A percentile compares a stretch with the other conserved stretches of the same genome.
Evolutionary conservation across 305 asterid genomes (phyloP).

Genomic region (Lippia alba): DNA sequence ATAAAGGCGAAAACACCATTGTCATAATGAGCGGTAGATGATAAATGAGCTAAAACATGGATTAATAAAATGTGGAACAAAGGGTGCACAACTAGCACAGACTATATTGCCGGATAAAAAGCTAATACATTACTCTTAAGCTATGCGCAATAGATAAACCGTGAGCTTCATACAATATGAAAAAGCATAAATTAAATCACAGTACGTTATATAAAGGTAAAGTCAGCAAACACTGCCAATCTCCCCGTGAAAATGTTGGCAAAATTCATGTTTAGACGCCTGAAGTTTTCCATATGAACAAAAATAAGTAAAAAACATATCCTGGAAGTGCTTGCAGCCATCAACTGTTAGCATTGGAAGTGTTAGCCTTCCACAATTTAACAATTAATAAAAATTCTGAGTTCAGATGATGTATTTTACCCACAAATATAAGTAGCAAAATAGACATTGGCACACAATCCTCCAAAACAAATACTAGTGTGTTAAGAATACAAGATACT

Average conservation of each 20-base stretch:
- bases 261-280: no score
- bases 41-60: background rate
- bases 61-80: no score
- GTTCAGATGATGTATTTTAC: no score
- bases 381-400: no score
- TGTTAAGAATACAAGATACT: background rate
- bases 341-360: no score
- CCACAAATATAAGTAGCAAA: background rate
- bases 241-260: background rate
- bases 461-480: background rate
- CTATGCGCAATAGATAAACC: background rate
- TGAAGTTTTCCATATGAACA: no score
- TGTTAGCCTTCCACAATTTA: no score
- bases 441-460: slow-evolving; percentile 5
- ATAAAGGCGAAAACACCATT: background rate
- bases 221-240: background rate
- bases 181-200: background rate
- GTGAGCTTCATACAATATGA: background rate
- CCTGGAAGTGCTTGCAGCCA: no score
- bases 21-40: background rate
- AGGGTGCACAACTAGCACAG: background rate
- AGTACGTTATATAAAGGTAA: background rate
- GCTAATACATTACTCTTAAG: background rate
- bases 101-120: background rate
- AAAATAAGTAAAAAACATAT: no score